Base-by-base conservation (phyloP, 805 yeast species). In the Saccharomycopsis synnaedendra region DNA sequence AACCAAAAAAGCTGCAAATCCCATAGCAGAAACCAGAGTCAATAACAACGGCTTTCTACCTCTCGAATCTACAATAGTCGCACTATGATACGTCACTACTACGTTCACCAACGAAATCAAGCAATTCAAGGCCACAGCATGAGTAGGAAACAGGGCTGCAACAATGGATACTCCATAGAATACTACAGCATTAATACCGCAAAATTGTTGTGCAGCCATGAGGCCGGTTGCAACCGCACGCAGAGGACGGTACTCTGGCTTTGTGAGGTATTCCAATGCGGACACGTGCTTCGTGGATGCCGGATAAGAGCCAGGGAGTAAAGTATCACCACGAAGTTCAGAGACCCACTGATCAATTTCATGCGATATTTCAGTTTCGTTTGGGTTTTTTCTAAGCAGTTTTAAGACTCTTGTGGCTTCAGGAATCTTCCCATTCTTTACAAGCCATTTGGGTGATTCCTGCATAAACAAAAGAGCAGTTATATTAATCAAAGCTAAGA, bases 111-210 rank as follows among this genome's bases (percentile, higher is more conserved):
- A 55, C 2, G 96, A 85, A 34, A 93, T 82, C 44, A 78, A 60
- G 56, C 90, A 80, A 58, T 89, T 90, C 55, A 89, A 76, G 6
- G 73, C 56, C 4, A 83, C 75, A 1, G 97, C 81, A 47, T 76
- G 70, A 4, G 30, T 32, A 1, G 97, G 96, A 53, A 87, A 72
- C 4, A 84, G 66, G 5, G 76, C 67, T n/a, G 80, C 70, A 45
- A 93, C 68, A 1, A 90, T 84, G 9, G 85, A 76, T 4, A 90
- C 96, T 4, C 98, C 98, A 62, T 90, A 93, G 60, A 90, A 86
- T 27, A 93, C 78, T 51, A 93, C 87, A 1, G 96, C 79, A 62
- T 93, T 93, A 60, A 93, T 85, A 34, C 98, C 98, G 56, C 87
- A 80, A 49, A 90, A 76, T 62, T 93, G 98, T 66, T 93, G 98